Evolutionary conservation across 345 rosid genomes (phyloP).

Genomic region (Nasturtium officinale): DNA sequence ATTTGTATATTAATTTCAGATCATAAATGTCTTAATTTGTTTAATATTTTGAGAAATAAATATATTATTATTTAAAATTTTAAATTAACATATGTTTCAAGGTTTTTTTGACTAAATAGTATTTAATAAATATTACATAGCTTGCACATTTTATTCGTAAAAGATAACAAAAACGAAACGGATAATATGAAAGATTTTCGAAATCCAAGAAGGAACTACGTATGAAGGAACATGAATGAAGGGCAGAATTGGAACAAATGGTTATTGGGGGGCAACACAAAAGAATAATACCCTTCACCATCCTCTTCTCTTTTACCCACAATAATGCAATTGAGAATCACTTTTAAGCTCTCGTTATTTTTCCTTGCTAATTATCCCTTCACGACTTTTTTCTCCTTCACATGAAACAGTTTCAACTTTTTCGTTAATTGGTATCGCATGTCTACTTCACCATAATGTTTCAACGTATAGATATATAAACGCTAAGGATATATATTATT

Average conservation of each 20-base stretch:
- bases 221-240: slow-evolving; percentile 31
- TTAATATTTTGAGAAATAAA: too few relatives aligned
- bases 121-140: background rate
- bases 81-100: too few relatives aligned
- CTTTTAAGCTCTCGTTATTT: slow-evolving; percentile 46
- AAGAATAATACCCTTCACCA: slow-evolving; percentile 49
- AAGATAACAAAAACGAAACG: background rate
- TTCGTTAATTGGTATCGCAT: slow-evolving; percentile 5
- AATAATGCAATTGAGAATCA: slow-evolving; percentile 60
- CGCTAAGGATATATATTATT: too few relatives aligned
- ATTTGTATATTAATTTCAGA: too few relatives aligned
- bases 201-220: slow-evolving; percentile 29
- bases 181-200: slow-evolving; percentile 25
- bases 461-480: background rate
- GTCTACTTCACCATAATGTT: slow-evolving; percentile 17
- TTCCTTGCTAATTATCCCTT: slow-evolving; percentile 6
- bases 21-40: too few relatives aligned
- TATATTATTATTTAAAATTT: too few relatives aligned
- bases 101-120: too few relatives aligned
- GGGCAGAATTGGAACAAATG: slow-evolving; percentile 32
- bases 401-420: slow-evolving; percentile 27
- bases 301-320: slow-evolving; percentile 44
- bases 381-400: slow-evolving; percentile 19
- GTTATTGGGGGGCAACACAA: slow-evolving; percentile 37
- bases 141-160: background rate